Conservation (phyloP, 2,329 filamentous ascomycete species). For the Curvularia spicifera region DNA sequence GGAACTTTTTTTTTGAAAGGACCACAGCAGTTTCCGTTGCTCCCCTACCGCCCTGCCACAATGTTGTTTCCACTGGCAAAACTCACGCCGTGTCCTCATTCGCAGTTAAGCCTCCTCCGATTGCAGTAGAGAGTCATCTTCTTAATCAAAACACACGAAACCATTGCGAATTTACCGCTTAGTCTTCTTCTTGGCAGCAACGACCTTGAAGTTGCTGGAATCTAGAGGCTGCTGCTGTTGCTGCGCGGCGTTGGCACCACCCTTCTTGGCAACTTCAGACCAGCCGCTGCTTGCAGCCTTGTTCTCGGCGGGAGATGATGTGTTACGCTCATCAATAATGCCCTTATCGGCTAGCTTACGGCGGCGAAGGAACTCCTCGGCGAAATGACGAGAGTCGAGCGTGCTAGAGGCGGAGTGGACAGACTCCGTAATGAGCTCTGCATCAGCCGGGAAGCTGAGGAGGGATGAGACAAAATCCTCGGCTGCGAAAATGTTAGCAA, state of each 20-base stretch:
- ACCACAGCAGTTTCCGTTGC: neutral
- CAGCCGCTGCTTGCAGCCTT: slow-evolving; percentile 70
- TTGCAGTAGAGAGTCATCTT: neutral
- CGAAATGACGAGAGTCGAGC: slow-evolving; percentile 91
- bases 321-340: slow-evolving; percentile 73
- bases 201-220: slow-evolving; percentile 82
- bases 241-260: slow-evolving; percentile 63
- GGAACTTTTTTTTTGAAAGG: neutral
- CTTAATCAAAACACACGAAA: neutral
- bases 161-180: slow-evolving; percentile 43
- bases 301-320: slow-evolving; percentile 57
- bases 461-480: slow-evolving; percentile 81
- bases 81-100: neutral
- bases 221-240: slow-evolving; percentile 45
- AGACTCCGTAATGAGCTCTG: slow-evolving; percentile 83
- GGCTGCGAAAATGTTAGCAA: slow-evolving; percentile 58
- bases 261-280: slow-evolving; percentile 98
- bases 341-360: slow-evolving; percentile 94
- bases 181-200: slow-evolving; percentile 88
- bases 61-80: neutral
- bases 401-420: slow-evolving; percentile 87
- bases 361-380: slow-evolving; percentile 90
- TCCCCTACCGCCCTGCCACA: neutral
- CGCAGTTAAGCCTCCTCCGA: neutral
- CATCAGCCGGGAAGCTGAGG: slow-evolving; percentile 75